Conservation (phyloP, 2,329 filamentous ascomycete species). For the Aspergillus fumigatiaffinis region DNA sequence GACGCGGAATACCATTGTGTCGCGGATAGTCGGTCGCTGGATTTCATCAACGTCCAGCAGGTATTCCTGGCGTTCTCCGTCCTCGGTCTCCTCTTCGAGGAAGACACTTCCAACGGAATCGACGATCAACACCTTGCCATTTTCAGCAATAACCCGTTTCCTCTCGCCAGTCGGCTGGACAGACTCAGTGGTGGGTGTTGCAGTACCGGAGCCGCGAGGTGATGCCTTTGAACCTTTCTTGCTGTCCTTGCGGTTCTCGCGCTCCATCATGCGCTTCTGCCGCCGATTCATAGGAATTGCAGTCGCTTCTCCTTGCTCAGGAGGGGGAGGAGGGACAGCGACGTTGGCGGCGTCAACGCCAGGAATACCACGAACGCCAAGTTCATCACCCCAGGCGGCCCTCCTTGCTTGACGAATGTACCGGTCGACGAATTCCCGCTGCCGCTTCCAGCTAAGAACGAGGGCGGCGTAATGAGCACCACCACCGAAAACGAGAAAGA, state of each 20-base stretch:
- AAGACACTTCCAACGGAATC: constrained; percentile 91
- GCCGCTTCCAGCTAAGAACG: constrained; percentile 81
- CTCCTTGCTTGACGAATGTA: constrained; percentile 88
- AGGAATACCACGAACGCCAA: constrained; percentile 63
- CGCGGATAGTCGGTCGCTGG: constrained; percentile 66
- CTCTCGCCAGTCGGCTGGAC: constrained; percentile 68
- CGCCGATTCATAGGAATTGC: constrained; percentile 70
- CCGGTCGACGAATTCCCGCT: constrained; percentile 83
- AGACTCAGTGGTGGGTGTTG: constrained; percentile 50
- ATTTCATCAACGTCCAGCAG: constrained; percentile 88
- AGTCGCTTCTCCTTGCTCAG: constrained; percentile 49
- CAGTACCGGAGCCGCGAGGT: constrained; percentile 41
- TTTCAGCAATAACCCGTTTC: constrained; percentile 87
- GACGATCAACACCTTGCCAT: constrained; percentile 91
- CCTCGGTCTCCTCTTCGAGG: constrained; percentile 85
- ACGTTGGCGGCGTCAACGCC: constrained; percentile 51
- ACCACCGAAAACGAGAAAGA: constrained; percentile 80
- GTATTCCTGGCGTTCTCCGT: constrained; percentile 77
- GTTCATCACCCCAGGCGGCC: constrained; percentile 83
- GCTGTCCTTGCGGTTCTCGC: constrained; percentile 66
- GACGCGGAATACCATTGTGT: constrained; percentile 78
- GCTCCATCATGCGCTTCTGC: constrained; percentile 84
- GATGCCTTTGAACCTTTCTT: constrained; percentile 42
- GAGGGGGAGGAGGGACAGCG: constrained; percentile 38
- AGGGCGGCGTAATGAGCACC: constrained; percentile 82